These are phyloP conservation scores for Yamadazyma spencermartinsiae DNA, from an alignment of 1,139 yeast genomes.

Conservation along the genomic window DNA sequence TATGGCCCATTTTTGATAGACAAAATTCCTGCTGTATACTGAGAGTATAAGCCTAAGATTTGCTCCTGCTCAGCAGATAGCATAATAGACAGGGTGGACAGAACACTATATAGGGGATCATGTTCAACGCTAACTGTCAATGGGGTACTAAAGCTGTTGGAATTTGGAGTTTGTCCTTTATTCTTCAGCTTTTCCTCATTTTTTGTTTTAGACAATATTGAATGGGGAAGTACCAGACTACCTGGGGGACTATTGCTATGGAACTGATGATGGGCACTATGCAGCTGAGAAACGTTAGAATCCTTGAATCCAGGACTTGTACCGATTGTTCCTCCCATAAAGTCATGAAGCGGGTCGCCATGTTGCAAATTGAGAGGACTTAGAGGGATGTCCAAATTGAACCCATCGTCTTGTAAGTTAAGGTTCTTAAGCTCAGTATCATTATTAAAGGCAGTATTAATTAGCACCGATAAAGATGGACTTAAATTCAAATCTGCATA, in stretches of 20 bases:
- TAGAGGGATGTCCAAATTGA: slow-evolving; percentile 25
- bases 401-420: slow-evolving; percentile 13
- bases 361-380: slow-evolving; percentile 33
- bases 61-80: slow-evolving; percentile 32
- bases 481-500: slow-evolving; percentile 24
- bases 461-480: slow-evolving; percentile 47
- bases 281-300: neutral
- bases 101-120: slow-evolving; percentile 7
- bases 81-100: slow-evolving; percentile 5
- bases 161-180: neutral
- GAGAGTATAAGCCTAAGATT: slow-evolving; percentile 33
- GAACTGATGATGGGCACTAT: neutral
- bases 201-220: neutral
- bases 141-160: slow-evolving; percentile 2
- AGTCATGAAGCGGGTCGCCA: slow-evolving; percentile 13
- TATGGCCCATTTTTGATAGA: slow-evolving; percentile 62
- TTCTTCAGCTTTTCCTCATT: neutral
- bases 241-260: neutral
- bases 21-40: slow-evolving; percentile 61
- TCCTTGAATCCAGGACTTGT: neutral
- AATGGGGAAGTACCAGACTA: neutral
- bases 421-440: slow-evolving; percentile 20
- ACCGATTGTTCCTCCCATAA: slow-evolving; percentile 2
- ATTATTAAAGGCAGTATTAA: slow-evolving; percentile 44
- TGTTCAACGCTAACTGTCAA: slow-evolving; percentile 9